phyloP scores from a whole-genome alignment of 2,329 filamentous ascomycete species.

The Lecanosticta acicola region DNA sequence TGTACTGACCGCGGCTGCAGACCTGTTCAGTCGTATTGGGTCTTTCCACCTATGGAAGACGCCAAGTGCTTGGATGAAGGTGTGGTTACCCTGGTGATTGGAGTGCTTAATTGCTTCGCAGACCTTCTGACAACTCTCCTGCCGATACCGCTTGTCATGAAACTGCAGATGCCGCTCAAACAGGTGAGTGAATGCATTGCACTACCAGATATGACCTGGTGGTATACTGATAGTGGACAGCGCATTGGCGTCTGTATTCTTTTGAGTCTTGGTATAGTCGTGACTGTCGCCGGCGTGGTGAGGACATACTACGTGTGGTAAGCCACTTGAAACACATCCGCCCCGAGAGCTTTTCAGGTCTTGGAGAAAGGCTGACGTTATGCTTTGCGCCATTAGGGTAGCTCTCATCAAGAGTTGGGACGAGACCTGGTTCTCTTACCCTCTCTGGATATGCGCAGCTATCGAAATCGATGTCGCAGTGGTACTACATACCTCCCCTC shows the following conservation, averaged over 20 bases:
- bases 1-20: constrained; percentile 12
- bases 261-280: constrained; percentile 39
- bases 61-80: constrained; percentile 41
- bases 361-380: no score
- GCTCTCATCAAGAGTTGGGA: constrained; percentile 40
- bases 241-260: constrained; percentile 37
- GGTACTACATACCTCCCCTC: constrained; percentile 22
- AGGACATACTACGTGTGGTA: constrained; percentile 43
- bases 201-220: no score
- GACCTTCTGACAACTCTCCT: constrained; percentile 40
- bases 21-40: constrained; percentile 41
- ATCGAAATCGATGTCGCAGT: constrained; percentile 45
- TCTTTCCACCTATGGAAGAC: constrained; percentile 27
- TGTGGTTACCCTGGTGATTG: constrained; percentile 34
- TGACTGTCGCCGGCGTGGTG: constrained; percentile 39
- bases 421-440: constrained; percentile 42
- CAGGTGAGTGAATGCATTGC: neutral
- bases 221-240: constrained; percentile 20
- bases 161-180: constrained; percentile 39
- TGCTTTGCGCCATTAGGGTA: no score
- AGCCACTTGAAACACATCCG: no score
- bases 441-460: constrained; percentile 43
- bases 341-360: no score
- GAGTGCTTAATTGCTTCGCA: constrained; percentile 41
- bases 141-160: constrained; percentile 40